phyloP scores from a whole-genome alignment of 306 rosid species.

The Trifolium fragiferum region DNA sequence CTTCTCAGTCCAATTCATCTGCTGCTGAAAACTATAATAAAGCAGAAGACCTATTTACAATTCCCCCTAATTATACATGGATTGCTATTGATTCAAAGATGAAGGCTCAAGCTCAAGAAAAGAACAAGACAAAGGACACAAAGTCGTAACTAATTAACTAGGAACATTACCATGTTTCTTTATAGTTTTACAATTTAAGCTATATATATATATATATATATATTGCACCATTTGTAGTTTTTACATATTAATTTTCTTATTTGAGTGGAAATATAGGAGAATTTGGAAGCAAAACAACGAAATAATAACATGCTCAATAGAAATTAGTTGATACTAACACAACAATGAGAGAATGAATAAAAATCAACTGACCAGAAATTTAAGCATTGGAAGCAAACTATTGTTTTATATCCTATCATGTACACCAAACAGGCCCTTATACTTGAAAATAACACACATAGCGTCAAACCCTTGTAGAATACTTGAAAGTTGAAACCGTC shows the following conservation, averaged over 20 bases:
- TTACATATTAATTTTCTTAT: not conserved
- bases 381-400: no score
- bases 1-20: conserved; percentile 61
- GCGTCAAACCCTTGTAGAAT: no score
- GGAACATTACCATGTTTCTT: not conserved
- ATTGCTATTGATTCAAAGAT: conserved; percentile 51
- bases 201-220: no score
- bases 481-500: no score
- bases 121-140: conserved; percentile 59
- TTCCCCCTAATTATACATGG: conserved; percentile 73
- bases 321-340: no score
- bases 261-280: not conserved
- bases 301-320: no score
- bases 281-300: no score
- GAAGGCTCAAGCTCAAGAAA: conserved; percentile 55
- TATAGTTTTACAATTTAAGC: not conserved
- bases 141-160: conserved; percentile 41
- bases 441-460: no score
- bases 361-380: no score
- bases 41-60: conserved; percentile 60
- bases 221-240: not conserved
- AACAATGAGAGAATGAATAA: no score
- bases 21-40: conserved; percentile 52
- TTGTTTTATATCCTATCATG: no score
- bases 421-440: no score